These are phyloP conservation scores for Saturnispora diversa DNA, from an alignment of 805 yeast species.

Conservation along the genomic window DNA sequence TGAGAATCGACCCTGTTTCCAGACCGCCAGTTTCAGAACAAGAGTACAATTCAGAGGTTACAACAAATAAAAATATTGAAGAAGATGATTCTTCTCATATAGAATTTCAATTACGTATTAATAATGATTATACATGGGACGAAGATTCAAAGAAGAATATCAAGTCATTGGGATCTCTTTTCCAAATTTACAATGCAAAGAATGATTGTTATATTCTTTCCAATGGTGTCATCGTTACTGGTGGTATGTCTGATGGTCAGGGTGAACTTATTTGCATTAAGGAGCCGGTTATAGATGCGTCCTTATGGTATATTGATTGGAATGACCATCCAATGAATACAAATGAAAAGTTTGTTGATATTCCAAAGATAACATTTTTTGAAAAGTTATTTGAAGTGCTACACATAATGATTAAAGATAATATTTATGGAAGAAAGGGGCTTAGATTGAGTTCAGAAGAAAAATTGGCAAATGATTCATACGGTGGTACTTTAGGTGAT, in stretches of 20 bases:
- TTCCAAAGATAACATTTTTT: conserved; percentile 34
- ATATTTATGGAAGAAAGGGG: conserved; percentile 26
- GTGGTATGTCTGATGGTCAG: conserved; percentile 58
- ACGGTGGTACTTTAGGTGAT: conserved; percentile 33
- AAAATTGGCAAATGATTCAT: neutral
- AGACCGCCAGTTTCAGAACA: conserved; percentile 88
- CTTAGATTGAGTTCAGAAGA: neutral
- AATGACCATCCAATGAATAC: conserved; percentile 46
- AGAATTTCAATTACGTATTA: conserved; percentile 55
- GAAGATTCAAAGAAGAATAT: conserved; percentile 29
- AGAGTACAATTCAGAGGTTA: conserved; percentile 81
- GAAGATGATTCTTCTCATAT: conserved; percentile 1
- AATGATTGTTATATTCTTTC: conserved; percentile 65
- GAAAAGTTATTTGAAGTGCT: conserved; percentile 50
- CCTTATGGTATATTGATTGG: conserved; percentile 68
- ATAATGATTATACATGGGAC: conserved; percentile 31
- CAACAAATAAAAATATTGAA: conserved; percentile 22
- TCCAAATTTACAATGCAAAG: conserved; percentile 60
- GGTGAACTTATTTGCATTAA: conserved; percentile 85
- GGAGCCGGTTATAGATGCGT: conserved; percentile 56
- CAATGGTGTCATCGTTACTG: conserved; percentile 68
- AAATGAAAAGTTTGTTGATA: conserved; percentile 29
- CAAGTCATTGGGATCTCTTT: conserved; percentile 57
- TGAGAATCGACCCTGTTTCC: conserved; percentile 53
- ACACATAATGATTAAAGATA: conserved; percentile 38